Percentiles rank a stretch among this genome's conserved stretches.
phyloP scores from a whole-genome alignment of 495 filamentous ascomycete species.

The Penicillium simplicissimum region DNA sequence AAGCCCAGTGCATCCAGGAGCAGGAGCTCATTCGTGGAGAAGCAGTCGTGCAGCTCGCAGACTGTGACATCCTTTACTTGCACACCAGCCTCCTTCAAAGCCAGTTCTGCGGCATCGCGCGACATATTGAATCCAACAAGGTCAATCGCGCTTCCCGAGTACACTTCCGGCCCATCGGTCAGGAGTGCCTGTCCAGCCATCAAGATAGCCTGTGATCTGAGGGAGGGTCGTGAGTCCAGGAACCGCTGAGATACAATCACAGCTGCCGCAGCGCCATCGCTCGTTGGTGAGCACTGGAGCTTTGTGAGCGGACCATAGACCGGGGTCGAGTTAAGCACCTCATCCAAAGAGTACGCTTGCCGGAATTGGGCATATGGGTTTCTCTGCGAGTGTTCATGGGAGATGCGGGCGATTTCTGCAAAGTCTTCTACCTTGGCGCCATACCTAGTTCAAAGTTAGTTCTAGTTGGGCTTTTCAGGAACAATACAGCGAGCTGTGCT shows the following conservation, averaged over 20 bases:
- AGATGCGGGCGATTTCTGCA: slow-evolving; percentile 80
- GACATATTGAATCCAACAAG: slow-evolving; percentile 87
- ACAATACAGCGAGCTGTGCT: slow-evolving; percentile 17
- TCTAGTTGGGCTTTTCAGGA: neutral
- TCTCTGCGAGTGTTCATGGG: slow-evolving; percentile 73
- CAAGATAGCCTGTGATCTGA: slow-evolving; percentile 73
- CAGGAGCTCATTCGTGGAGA: slow-evolving; percentile 89
- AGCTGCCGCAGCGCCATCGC: slow-evolving; percentile 84
- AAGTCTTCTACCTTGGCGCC: slow-evolving; percentile 75
- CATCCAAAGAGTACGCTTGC: slow-evolving; percentile 80
- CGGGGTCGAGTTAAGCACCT: slow-evolving; percentile 72
- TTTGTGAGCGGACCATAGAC: slow-evolving; percentile 78
- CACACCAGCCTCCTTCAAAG: slow-evolving; percentile 72
- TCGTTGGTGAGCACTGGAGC: slow-evolving; percentile 81
- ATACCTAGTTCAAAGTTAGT: slow-evolving; percentile 40
- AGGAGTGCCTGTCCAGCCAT: slow-evolving; percentile 84
- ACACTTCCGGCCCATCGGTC: slow-evolving; percentile 76
- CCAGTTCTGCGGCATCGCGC: slow-evolving; percentile 62
- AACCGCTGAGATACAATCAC: slow-evolving; percentile 85
- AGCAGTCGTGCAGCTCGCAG: slow-evolving; percentile 93
- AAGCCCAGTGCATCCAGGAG: slow-evolving; percentile 81
- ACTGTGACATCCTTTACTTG: slow-evolving; percentile 69
- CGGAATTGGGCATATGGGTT: slow-evolving; percentile 95
- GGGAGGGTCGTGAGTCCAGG: slow-evolving; percentile 75
- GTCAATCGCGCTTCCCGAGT: slow-evolving; percentile 75